A percentile compares a stretch with the other conserved stretches of the same genome.
These are phyloP conservation scores for Beverwykella pulmonaria DNA, from an alignment of 495 filamentous ascomycete genomes.

Conservation along the genomic window DNA sequence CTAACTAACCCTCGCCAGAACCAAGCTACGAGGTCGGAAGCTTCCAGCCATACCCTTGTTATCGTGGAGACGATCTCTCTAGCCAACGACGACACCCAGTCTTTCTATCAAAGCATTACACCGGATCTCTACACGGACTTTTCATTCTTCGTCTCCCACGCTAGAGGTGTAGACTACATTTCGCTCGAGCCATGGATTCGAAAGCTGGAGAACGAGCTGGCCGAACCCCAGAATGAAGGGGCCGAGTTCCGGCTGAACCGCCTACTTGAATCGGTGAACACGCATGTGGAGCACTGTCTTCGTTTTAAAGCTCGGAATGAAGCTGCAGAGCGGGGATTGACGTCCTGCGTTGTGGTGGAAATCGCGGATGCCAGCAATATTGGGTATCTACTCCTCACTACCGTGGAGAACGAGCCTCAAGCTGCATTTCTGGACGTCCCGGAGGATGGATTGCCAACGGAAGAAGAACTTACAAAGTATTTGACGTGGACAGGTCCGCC, in stretches of 20 bases:
- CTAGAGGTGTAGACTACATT: constrained; percentile 68
- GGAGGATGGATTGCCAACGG: constrained; percentile 41
- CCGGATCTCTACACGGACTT: constrained; percentile 72
- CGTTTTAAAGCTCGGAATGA: constrained; percentile 48
- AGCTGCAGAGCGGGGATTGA: constrained; percentile 41
- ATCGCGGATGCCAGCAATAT: constrained; percentile 72
- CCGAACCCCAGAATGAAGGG: constrained; percentile 64
- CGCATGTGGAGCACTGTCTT: constrained; percentile 60
- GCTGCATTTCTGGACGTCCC: constrained; percentile 70
- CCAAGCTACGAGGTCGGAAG: constrained; percentile 40
- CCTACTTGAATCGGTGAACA: constrained; percentile 64
- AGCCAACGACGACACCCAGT: background rate
- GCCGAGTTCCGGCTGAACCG: constrained; percentile 72
- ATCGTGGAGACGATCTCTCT: constrained; percentile 30
- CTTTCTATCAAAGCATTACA: constrained; percentile 47
- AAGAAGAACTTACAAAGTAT: constrained; percentile 30
- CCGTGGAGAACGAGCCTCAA: constrained; percentile 63
- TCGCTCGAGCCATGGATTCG: constrained; percentile 75
- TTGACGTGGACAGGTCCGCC: constrained; percentile 6
- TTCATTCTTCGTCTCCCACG: constrained; percentile 75
- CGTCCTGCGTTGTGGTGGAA: constrained; percentile 63
- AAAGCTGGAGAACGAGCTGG: constrained; percentile 74
- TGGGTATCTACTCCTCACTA: constrained; percentile 77
- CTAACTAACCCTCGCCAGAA: constrained; percentile 14
- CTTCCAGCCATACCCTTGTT: constrained; percentile 52